Base-by-base conservation (phyloP, 2,329 filamentous ascomycete species). In the Dactylellina haptotyla region DNA sequence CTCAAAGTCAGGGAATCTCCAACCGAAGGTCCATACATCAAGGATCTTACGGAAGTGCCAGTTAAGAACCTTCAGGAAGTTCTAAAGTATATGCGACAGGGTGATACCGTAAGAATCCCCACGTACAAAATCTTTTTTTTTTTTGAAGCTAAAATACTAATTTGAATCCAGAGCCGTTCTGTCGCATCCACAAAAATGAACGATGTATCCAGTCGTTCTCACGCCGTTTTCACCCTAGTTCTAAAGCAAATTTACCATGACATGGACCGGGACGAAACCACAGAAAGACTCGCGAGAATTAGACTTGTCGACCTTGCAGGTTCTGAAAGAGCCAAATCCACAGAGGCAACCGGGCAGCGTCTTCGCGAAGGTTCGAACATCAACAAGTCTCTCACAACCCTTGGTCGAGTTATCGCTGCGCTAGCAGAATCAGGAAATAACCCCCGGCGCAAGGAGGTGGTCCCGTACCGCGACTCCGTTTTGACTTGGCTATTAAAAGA, bases 151-250 rank as follows among this genome's bases (percentile, higher is more conserved):
- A 37, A 34, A 23, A 26, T 54, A 28, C 26, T 59, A 59, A 59
- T 18, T 37, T 10, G 46, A 18, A 16, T n/a, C 4, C 28, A 77
- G 76, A 97, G 91, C 67, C 89, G 95, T 51, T 98, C 95, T 0
- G 90, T 88, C 18, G 95, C 95, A 12, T 93, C 91, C 79, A 99
- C 95, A 71, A 98, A 97, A 83, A 99, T 99, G 95, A 99, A 99
- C 82, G 95, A 99, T 81, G 98, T 94, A 1, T 96, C 92, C 61
- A 97, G 92, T 75, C 91, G 95, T 80, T 97, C 93, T 76, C 95
- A 99, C 80, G 93, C 95, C 5, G 95, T 99, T 67, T 99, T 99
- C 81, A 99, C 95, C 26, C 95, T 99, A 78, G 95, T 96, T 83
- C 85, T 99, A 69, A 97, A 97, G 83, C 95, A 98, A 81, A 99